phyloP scores from a whole-genome alignment of 2,329 filamentous ascomycete species.

The Colletotrichum eleusines region DNA sequence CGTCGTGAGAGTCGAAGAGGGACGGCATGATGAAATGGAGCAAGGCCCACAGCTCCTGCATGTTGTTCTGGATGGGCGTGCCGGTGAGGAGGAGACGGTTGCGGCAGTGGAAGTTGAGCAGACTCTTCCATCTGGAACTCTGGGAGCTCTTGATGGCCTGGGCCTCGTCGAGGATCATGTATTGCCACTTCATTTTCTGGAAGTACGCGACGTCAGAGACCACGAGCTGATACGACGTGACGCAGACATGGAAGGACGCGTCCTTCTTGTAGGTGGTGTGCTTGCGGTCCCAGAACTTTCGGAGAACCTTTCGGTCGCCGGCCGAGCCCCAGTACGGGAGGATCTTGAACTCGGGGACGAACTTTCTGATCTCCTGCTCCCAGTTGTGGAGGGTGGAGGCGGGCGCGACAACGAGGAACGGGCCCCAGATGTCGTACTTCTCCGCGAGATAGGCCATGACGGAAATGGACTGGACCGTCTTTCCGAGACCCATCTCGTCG shows the following conservation, averaged over 20 bases:
- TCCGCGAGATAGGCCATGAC: slow-evolving; percentile 99
- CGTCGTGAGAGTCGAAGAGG: slow-evolving; percentile 92
- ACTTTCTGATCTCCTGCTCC: slow-evolving; percentile 97
- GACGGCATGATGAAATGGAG: slow-evolving; percentile 99
- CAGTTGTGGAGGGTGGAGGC: slow-evolving; percentile 98
- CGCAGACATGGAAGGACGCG: slow-evolving; percentile 93
- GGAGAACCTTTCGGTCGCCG: slow-evolving; percentile 92
- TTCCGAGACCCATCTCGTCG: slow-evolving; percentile 99
- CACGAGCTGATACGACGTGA: slow-evolving; percentile 97
- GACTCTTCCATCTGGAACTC: slow-evolving; percentile 96
- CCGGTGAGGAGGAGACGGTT: slow-evolving; percentile 94
- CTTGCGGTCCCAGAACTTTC: slow-evolving; percentile 99
- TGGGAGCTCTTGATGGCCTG: slow-evolving; percentile 99
- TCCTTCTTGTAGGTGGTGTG: slow-evolving; percentile 95
- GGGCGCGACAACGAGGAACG: slow-evolving; percentile 95
- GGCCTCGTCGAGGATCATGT: slow-evolving; percentile 99
- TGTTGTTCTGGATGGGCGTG: slow-evolving; percentile 99
- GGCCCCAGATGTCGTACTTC: slow-evolving; percentile 97
- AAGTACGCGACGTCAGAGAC: slow-evolving; percentile 97
- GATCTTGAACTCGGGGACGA: slow-evolving; percentile 94
- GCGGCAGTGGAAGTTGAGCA: slow-evolving; percentile 93
- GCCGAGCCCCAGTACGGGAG: slow-evolving; percentile 98
- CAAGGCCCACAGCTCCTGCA: slow-evolving; percentile 98
- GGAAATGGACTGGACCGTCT: slow-evolving; percentile 98
- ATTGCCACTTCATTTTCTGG: slow-evolving; percentile 99